Evolutionary conservation across 2,329 filamentous ascomycete genomes (phyloP), one percentile per base, ranked within the genome.

Genomic region (Trichophyton schoenleinii): DNA sequence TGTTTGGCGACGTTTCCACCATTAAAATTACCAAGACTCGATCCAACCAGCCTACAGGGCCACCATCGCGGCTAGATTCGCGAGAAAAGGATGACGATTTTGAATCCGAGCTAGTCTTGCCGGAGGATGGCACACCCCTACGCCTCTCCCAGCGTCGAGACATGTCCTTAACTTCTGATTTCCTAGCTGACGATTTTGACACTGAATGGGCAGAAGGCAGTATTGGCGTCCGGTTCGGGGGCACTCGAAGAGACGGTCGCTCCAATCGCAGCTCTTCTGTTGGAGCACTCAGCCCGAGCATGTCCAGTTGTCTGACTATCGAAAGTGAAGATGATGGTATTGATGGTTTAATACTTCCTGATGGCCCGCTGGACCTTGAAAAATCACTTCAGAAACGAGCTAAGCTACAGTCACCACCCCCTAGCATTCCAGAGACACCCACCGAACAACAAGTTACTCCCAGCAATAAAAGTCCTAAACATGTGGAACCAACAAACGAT

Each of bases 291-390:
- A 97, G 92, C 70, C 92, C 94, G 13, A 97, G 91, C 72, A 83
- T 95, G 61, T 89, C 91, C 20, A 97, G 92, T 73, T 94, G 89
- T 65, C 85, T 95, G 67, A 96, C 91, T 1, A 83, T 84, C 8
- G 94, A 96, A 76, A 97, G 91, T 70, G 92, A 96, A 70, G 91
- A 96, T 67, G 92, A 97, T 72, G 87, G 88, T 5, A 82, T 97
- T 63, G 89, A 94, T 63, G 92, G 92, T n/a, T 80, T 99, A 13
- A 79, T 96, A 20, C 79, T 97, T 18, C 94, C 94, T 0, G 81
- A 83, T 60, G 91, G 91, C 0, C 89, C 89, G 20, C 79, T 99
- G 59, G 86, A 96, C 73, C 88, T 97, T 68, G 83, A 83, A 46
- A 86, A 90, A 65, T 85, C 90, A 59, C 78, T 97, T 48, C 86